phyloP scores from a whole-genome alignment of 2,329 filamentous ascomycete species.

The Endocalyx cinctus region DNA sequence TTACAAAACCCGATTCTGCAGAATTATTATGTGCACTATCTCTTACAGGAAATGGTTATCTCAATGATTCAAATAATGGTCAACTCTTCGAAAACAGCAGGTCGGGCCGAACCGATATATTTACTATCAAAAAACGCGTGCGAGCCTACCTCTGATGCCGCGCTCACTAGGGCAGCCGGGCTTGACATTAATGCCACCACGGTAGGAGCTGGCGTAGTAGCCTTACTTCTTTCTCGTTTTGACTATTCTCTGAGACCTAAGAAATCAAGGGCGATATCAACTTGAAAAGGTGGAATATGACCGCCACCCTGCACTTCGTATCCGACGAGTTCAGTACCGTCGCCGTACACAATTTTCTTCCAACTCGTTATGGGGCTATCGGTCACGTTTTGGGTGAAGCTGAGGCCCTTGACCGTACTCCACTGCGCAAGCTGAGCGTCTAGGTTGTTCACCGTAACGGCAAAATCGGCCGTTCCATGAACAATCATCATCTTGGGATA shows the following conservation, averaged over 20 bases:
- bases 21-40: too few species aligned
- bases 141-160: too few species aligned
- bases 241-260: background rate
- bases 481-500: slow-evolving; percentile 22
- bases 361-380: slow-evolving; percentile 1
- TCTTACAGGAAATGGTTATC: too few species aligned
- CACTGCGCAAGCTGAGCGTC: slow-evolving; percentile 1
- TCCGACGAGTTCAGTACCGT: slow-evolving; percentile 1
- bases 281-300: slow-evolving; percentile 3
- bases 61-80: too few species aligned
- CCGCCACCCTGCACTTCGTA: slow-evolving; percentile 1
- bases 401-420: slow-evolving; percentile 1
- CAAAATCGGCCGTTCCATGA: slow-evolving; percentile 22
- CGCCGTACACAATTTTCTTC: slow-evolving; percentile 1
- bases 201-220: too few species aligned
- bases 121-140: too few species aligned
- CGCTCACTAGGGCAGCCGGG: too few species aligned
- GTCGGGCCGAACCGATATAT: too few species aligned
- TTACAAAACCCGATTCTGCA: too few species aligned
- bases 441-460: slow-evolving; percentile 2
- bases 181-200: too few species aligned
- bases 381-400: slow-evolving; percentile 2
- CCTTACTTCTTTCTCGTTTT: too few species aligned
- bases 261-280: background rate
- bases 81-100: too few species aligned